Evolutionary conservation across 805 yeast genomes (phyloP), one percentile per base, ranked within the genome.

Genomic region (Sugiyamaella valdiviana): DNA sequence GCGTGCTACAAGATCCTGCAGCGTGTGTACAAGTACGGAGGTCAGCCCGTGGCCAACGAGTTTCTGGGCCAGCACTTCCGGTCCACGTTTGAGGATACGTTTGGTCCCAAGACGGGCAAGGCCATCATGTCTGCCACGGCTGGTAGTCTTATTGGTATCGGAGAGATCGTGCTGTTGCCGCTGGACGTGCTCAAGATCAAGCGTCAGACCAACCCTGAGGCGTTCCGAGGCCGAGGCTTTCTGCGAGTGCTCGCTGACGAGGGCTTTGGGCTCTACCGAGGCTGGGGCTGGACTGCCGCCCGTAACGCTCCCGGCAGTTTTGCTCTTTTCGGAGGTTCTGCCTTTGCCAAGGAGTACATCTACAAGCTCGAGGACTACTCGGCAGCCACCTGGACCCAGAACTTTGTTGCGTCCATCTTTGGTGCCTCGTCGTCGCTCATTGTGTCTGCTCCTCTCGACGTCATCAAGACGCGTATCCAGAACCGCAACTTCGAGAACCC

Each of bases 211-310:
- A 93, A 93, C 75, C 99, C 99, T n/a, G 99, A 91, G 70, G 74
- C 98, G n/a, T 93, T 93, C 79, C 84, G 82, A 70, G 99, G 99
- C 60, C 85, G 99, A 74, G 98, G 99, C 9, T 90, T 93, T 72
- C 52, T 90, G 57, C 84, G 78, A 69, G 87, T 93, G 62, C 65
- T 93, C 52, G 63, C 74, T 48, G 99, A 93, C 65, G 99, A 93
- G 72, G 98, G 99, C 16, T 76, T 88, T 51, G 88, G 93, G 20
- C 75, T 93, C 59, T 93, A 93, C 74, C 78, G 96, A 66, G 99
- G 99, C 57, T 90, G 97, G 95, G 98, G 97, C 51, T 93, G 99
- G 99, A 93, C 99, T 51, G 95, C 95, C 59, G 99, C 99, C 39
- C 84, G 99, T 79, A 93, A 93, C 67, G 97, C 98, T 2, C 99